A percentile compares a stretch with the other conserved stretches of the same genome.
These are phyloP conservation scores for Starmera caribaea DNA, from an alignment of 805 yeast genomes.

Conservation along the genomic window DNA sequence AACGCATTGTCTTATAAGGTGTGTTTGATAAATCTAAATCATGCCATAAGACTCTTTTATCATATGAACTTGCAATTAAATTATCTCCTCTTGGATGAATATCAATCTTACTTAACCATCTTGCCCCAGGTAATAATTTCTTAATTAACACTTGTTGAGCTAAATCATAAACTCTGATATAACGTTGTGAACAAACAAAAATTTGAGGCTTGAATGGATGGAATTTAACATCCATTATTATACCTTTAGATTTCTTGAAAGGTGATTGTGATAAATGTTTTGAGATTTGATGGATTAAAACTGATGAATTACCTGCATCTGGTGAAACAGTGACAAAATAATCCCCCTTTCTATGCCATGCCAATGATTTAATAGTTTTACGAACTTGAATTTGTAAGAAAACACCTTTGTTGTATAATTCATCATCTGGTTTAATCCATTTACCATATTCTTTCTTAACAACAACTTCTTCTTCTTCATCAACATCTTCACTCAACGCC, in stretches of 20 bases:
- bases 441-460: slow-evolving; percentile 52
- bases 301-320: slow-evolving; percentile 79
- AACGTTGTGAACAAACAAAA: slow-evolving; percentile 89
- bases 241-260: slow-evolving; percentile 85
- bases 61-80: slow-evolving; percentile 84
- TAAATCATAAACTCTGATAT: slow-evolving; percentile 82
- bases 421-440: slow-evolving; percentile 73
- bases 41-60: slow-evolving; percentile 94
- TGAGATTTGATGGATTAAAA: slow-evolving; percentile 87
- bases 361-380: slow-evolving; percentile 62
- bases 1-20: slow-evolving; percentile 92
- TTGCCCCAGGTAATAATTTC: slow-evolving; percentile 88
- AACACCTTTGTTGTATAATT: slow-evolving; percentile 58
- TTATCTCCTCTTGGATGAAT: slow-evolving; percentile 97
- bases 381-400: slow-evolving; percentile 63
- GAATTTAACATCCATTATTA: slow-evolving; percentile 91
- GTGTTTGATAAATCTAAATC: slow-evolving; percentile 82
- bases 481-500: slow-evolving; percentile 30
- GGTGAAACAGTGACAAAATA: slow-evolving; percentile 97
- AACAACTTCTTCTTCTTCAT: slow-evolving; percentile 28
- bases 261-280: slow-evolving; percentile 95
- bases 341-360: slow-evolving; percentile 98
- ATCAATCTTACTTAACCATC: slow-evolving; percentile 87
- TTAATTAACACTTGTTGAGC: slow-evolving; percentile 76
- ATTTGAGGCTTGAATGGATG: slow-evolving; percentile 94